Evolutionary conservation across 495 filamentous ascomycete genomes (phyloP).

Genomic region (Pseudotulostoma volvatum): DNA sequence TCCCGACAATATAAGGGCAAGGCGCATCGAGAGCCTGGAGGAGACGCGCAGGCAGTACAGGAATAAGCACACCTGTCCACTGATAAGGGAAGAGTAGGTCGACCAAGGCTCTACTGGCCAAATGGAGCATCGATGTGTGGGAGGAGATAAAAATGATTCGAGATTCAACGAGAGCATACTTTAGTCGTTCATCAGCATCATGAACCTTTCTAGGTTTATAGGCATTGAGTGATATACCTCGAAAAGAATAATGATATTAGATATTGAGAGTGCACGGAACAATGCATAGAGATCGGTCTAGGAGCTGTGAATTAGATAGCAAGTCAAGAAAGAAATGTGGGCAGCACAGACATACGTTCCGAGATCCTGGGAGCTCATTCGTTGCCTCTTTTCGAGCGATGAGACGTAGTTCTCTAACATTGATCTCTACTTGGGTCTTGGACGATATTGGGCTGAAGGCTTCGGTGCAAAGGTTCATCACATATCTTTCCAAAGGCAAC

Average conservation of each 20-base stretch:
- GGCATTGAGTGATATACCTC: constrained; percentile 47
- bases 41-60: constrained; percentile 72
- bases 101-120: constrained; percentile 68
- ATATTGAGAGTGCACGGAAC: constrained; percentile 74
- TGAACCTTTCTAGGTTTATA: too few species aligned
- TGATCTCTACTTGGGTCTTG: constrained; percentile 87
- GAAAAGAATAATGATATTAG: constrained; percentile 81
- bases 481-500: constrained; percentile 93
- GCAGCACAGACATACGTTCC: constrained; percentile 51
- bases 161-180: constrained; percentile 78
- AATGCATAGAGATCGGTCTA: constrained; percentile 81
- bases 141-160: constrained; percentile 93
- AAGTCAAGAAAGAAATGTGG: too few species aligned
- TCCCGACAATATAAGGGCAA: constrained; percentile 91
- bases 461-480: constrained; percentile 94
- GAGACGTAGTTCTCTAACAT: constrained; percentile 74
- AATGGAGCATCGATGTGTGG: constrained; percentile 89
- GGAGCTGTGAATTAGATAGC: constrained; percentile 11
- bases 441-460: constrained; percentile 82
- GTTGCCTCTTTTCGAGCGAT: constrained; percentile 84
- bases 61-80: constrained; percentile 88
- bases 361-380: constrained; percentile 86
- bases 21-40: constrained; percentile 85
- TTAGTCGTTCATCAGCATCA: too few species aligned
- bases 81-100: constrained; percentile 78